Evolutionary conservation across 805 yeast genomes (phyloP).

Genomic region (Metschnikowia picachoensis): DNA sequence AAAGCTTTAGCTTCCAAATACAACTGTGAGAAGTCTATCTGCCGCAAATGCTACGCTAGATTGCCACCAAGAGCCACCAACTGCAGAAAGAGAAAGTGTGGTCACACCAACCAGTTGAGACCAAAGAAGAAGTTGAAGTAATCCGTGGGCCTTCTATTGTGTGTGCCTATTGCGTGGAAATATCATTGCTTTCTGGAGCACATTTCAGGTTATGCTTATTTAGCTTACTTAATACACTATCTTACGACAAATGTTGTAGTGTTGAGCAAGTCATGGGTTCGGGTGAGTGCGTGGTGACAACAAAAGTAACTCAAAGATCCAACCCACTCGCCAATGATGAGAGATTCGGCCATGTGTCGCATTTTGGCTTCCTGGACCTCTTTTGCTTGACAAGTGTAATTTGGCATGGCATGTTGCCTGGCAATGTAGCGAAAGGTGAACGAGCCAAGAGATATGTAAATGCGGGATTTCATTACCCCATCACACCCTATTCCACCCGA

Average conservation of each 20-base stretch:
- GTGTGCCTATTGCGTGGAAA: slow-evolving; percentile 13
- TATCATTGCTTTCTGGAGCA: slow-evolving; percentile 2
- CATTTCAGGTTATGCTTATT: slow-evolving; percentile 12
- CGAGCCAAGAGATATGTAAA: too few species aligned
- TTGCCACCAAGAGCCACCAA: slow-evolving; percentile 99
- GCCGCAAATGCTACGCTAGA: slow-evolving; percentile 99
- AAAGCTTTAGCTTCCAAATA: slow-evolving; percentile 98
- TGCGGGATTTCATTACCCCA: too few species aligned
- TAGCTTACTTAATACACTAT: slow-evolving; percentile 19
- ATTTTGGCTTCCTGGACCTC: too few species aligned
- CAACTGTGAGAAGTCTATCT: slow-evolving; percentile 99
- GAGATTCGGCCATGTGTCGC: too few species aligned
- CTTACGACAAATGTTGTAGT: slow-evolving; percentile 14
- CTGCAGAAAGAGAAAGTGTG: slow-evolving; percentile 99
- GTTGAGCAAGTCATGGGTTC: slow-evolving; percentile 3
- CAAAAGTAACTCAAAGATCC: neutral
- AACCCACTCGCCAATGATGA: too few species aligned
- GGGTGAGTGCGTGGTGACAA: neutral
- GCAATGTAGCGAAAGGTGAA: too few species aligned
- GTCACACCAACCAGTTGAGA: slow-evolving; percentile 99
- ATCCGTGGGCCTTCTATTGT: slow-evolving; percentile 33
- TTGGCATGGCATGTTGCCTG: too few species aligned
- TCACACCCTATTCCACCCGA: too few species aligned
- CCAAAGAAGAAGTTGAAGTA: slow-evolving; percentile 99
- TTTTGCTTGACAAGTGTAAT: too few species aligned